Evolutionary conservation across 305 asterid species (phyloP).

Genomic region (Monarda citriodora): DNA sequence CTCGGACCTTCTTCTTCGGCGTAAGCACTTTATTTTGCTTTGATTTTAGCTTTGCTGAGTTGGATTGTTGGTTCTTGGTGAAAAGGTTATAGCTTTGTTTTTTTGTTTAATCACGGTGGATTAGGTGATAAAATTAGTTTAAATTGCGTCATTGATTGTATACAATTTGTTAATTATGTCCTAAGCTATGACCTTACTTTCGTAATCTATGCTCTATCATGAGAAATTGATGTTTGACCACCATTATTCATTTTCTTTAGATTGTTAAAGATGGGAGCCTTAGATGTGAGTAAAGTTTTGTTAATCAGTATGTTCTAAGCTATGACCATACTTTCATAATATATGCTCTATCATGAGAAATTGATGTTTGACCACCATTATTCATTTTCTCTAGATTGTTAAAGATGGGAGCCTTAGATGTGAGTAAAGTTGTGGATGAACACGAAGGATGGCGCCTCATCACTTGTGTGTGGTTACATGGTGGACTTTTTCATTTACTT

Average conservation of each 20-base stretch:
- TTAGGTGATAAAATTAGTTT: neutral
- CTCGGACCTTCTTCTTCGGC: constrained; percentile 91
- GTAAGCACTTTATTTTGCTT: constrained; percentile 35
- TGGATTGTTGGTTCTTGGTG: neutral
- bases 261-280: constrained; percentile 56
- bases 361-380: constrained; percentile 12
- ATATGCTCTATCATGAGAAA: constrained; percentile 6
- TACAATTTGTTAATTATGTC: neutral
- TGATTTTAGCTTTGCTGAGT: neutral
- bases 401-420: constrained; percentile 63
- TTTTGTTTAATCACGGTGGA: neutral
- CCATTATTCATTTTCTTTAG: constrained; percentile 20
- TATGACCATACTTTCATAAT: constrained; percentile 1
- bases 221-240: constrained; percentile 10
- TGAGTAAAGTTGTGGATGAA: constrained; percentile 45
- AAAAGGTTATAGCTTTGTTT: neutral
- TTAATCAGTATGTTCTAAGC: no score
- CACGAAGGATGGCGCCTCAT: constrained; percentile 66
- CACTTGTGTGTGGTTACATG: constrained; percentile 71
- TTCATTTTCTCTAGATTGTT: constrained; percentile 25
- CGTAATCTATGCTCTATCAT: constrained; percentile 7
- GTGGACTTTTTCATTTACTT: constrained; percentile 57
- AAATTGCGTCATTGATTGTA: neutral
- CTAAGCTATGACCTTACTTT: neutral
- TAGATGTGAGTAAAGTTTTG: constrained; percentile 53